Evolutionary conservation across 768 basidiomycete species (phyloP).

Genomic region (Tylopilus felleus): DNA sequence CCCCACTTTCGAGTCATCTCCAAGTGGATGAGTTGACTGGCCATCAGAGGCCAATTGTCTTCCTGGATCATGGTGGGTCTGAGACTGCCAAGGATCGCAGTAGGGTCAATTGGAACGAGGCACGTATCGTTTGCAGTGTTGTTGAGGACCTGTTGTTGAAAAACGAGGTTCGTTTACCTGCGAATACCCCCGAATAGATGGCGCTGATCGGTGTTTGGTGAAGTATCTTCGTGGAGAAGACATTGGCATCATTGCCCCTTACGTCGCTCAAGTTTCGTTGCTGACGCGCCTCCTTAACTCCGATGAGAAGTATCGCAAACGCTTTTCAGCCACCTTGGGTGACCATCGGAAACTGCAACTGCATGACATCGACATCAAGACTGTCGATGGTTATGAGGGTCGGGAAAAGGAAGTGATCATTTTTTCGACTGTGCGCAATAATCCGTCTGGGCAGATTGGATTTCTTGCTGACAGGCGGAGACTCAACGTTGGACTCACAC

Average conservation of each 20-base stretch:
- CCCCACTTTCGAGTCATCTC: slow-evolving; percentile 60
- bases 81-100: slow-evolving; percentile 72
- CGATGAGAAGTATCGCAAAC: slow-evolving; percentile 48
- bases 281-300: slow-evolving; percentile 63
- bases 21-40: slow-evolving; percentile 36
- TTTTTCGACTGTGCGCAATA: slow-evolving; percentile 89
- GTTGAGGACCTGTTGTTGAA: slow-evolving; percentile 76
- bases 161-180: slow-evolving; percentile 58
- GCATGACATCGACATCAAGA: slow-evolving; percentile 75
- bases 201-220: slow-evolving; percentile 9
- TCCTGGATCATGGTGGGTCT: slow-evolving; percentile 72
- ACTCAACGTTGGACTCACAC: slow-evolving; percentile 87
- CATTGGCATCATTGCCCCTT: slow-evolving; percentile 92
- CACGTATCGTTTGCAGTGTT: slow-evolving; percentile 69
- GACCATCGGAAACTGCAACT: slow-evolving; percentile 63
- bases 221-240: slow-evolving; percentile 65
- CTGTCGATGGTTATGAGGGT: slow-evolving; percentile 93
- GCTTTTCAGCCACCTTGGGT: slow-evolving; percentile 62
- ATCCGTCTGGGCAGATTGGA: slow-evolving; percentile 72
- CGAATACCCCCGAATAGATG: neutral
- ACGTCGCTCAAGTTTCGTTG: slow-evolving; percentile 79
- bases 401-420: slow-evolving; percentile 91
- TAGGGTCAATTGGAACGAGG: slow-evolving; percentile 75
- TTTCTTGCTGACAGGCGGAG: slow-evolving; percentile 84
- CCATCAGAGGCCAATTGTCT: slow-evolving; percentile 61